These are phyloP conservation scores for Paratinospora sagittata DNA, from an alignment of 164 flowering plant species.

Conservation along the genomic window DNA sequence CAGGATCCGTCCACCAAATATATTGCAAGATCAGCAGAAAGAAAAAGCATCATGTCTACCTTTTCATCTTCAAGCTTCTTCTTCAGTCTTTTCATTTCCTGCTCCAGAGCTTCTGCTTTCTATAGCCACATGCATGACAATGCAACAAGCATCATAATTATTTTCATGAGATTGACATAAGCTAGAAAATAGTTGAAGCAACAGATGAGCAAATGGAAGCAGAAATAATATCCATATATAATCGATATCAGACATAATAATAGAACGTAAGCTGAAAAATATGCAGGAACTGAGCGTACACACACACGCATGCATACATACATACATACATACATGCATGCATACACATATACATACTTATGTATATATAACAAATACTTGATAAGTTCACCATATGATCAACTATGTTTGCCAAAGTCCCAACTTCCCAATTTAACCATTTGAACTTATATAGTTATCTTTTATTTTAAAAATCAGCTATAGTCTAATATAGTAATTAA, in stretches of 20 bases:
- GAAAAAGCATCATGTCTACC: constrained; percentile 41
- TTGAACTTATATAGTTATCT: too few species aligned
- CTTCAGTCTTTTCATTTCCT: constrained; percentile 44
- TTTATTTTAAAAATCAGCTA: too few species aligned
- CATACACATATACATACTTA: too few species aligned
- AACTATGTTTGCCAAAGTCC: too few species aligned
- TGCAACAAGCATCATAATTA: constrained; percentile 7
- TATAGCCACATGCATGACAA: constrained; percentile 29
- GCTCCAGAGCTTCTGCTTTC: constrained; percentile 72
- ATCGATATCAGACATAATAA: not conserved
- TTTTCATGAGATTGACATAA: not conserved
- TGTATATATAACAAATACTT: too few species aligned
- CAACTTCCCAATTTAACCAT: too few species aligned
- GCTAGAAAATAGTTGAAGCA: not conserved
- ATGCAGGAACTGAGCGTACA: not conserved
- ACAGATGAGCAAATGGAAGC: not conserved
- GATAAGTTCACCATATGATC: too few species aligned
- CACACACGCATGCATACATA: too few species aligned
- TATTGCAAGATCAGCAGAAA: not conserved
- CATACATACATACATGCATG: too few species aligned
- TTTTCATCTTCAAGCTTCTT: constrained; percentile 83
- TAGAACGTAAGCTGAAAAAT: not conserved
- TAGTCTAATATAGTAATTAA: too few species aligned
- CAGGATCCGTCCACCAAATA: not conserved
- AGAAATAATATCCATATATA: not conserved